A percentile compares a stretch with the other conserved stretches of the same genome.
Conservation (phyloP, 768 basidiomycete genomes). For the Boletus eberwhitei region DNA sequence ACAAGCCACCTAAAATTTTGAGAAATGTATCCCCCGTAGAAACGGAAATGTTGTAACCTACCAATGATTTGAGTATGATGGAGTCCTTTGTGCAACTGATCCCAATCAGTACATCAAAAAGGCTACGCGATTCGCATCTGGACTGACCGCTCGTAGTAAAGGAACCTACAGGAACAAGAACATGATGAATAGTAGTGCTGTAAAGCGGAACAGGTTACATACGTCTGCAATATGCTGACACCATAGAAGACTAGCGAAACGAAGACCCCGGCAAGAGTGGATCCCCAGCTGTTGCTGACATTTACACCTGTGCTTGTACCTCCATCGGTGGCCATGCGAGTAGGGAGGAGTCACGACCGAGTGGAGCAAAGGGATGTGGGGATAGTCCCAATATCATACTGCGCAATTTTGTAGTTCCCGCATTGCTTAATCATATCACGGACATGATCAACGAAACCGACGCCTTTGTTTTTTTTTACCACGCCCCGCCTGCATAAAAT, state of each 20-base stretch:
- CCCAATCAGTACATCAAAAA: neutral
- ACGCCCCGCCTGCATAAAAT: neutral
- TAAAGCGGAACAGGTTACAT: neutral
- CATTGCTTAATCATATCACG: constrained; percentile 5
- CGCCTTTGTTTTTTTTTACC: neutral
- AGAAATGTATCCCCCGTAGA: neutral
- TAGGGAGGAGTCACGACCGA: neutral
- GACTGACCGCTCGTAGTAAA: constrained; percentile 26
- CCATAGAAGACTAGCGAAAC: constrained; percentile 24
- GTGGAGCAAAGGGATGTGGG: neutral
- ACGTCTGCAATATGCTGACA: constrained; percentile 26
- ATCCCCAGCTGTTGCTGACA: constrained; percentile 20
- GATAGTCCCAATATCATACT: neutral
- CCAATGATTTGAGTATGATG: constrained; percentile 14
- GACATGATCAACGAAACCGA: neutral
- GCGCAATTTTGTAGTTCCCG: constrained; percentile 11
- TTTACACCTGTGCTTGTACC: neutral
- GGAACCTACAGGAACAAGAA: constrained; percentile 13
- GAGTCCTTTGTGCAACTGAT: constrained; percentile 16
- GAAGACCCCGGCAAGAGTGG: constrained; percentile 19
- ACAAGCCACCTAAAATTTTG: constrained; percentile 18
- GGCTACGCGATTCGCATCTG: neutral
- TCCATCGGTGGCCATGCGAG: constrained; percentile 12
- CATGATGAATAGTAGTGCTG: neutral
- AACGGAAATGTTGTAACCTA: neutral